phyloP scores from a whole-genome alignment of 2,329 filamentous ascomycete genomes.

The Raffaelea deltoideospora region DNA sequence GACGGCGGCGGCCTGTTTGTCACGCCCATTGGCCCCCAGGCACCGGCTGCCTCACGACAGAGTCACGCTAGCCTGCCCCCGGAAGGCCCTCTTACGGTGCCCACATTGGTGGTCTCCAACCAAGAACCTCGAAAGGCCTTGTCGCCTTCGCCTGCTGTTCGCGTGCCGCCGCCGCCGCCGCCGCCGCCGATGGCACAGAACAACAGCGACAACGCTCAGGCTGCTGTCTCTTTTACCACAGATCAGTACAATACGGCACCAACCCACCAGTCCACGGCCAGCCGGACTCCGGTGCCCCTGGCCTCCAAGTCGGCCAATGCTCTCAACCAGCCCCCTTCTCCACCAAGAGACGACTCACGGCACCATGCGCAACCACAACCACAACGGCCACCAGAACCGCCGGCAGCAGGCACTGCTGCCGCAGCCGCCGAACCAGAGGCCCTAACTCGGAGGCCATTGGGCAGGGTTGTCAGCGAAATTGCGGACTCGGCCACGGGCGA shows the following conservation, averaged over 20 bases:
- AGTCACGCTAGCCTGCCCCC: neutral
- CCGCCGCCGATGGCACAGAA: neutral
- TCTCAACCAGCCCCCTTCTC: neutral
- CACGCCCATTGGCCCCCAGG: no score
- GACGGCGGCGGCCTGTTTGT: no score
- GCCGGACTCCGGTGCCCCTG: neutral
- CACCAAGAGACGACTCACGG: no score
- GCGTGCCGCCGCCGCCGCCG: neutral
- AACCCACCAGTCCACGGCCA: constrained; percentile 18
- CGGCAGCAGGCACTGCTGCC: constrained; percentile 4
- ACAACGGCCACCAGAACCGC: neutral
- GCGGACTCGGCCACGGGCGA: constrained; percentile 24
- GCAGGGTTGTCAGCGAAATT: constrained; percentile 22
- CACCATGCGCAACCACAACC: no score
- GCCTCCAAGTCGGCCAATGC: neutral
- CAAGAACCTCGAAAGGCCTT: neutral
- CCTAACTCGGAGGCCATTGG: constrained; percentile 12
- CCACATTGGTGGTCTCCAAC: neutral
- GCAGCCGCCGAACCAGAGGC: constrained; percentile 1
- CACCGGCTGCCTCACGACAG: no score
- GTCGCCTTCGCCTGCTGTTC: no score
- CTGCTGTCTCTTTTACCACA: neutral
- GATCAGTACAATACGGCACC: constrained; percentile 19
- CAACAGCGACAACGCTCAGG: no score
- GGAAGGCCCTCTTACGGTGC: neutral